These are phyloP conservation scores for Mangifera indica DNA, from an alignment of 345 rosid species.

Conservation along the genomic window DNA sequence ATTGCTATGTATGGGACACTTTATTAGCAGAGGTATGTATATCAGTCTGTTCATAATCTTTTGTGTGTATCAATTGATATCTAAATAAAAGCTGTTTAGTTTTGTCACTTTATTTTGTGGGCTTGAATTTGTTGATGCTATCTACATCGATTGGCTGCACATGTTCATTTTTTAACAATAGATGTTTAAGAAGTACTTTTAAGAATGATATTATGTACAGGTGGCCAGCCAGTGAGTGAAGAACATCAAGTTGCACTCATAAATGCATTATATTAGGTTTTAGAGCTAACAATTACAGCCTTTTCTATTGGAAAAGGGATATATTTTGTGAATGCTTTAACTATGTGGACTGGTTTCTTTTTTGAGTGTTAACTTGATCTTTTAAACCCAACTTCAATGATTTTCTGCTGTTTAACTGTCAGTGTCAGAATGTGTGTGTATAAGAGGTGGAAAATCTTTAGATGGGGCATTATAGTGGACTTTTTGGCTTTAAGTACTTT, in stretches of 20 bases:
- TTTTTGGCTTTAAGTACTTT: too few relatives aligned
- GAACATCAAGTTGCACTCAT: not conserved
- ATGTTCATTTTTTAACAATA: not conserved
- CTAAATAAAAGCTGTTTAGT: not conserved
- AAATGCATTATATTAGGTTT: too few relatives aligned
- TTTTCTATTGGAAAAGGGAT: not conserved
- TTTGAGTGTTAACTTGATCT: too few relatives aligned
- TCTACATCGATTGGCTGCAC: not conserved
- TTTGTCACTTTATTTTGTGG: not conserved
- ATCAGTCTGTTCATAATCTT: not conserved
- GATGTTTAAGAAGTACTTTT: conserved; percentile 6
- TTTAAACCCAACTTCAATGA: too few relatives aligned
- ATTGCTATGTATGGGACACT: conserved; percentile 93
- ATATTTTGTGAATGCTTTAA: too few relatives aligned
- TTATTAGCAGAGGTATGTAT: conserved; percentile 74
- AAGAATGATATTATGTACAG: not conserved
- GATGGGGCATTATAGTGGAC: too few relatives aligned
- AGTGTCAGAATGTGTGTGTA: too few relatives aligned
- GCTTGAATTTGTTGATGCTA: not conserved
- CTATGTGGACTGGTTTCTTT: too few relatives aligned
- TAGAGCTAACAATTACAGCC: not conserved
- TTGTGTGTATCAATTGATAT: not conserved
- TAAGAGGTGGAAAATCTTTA: too few relatives aligned
- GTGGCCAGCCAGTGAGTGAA: not conserved
- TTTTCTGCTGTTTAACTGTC: too few relatives aligned